These are phyloP conservation scores for Tarenaya hassleriana DNA, from an alignment of 345 rosid species.

Conservation along the genomic window DNA sequence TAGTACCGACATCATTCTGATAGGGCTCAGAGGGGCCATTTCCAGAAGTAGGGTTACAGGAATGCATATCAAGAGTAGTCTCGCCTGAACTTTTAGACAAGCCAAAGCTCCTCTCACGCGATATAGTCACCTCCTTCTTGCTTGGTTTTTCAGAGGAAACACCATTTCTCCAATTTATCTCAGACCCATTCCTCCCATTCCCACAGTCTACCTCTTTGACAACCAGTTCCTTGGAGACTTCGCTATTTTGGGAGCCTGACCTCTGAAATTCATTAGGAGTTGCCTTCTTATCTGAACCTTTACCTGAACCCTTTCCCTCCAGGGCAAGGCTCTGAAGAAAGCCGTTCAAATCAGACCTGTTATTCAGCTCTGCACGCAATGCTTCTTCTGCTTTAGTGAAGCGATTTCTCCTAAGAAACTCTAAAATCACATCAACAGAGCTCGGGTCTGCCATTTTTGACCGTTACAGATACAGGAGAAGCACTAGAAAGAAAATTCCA, in stretches of 20 bases:
- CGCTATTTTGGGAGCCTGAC: slow-evolving; percentile 35
- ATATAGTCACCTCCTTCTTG: slow-evolving; percentile 29
- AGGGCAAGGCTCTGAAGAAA: slow-evolving; percentile 45
- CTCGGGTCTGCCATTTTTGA: slow-evolving; percentile 52
- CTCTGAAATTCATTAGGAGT: slow-evolving; percentile 21
- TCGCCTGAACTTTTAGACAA: slow-evolving; percentile 43
- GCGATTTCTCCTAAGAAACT: slow-evolving; percentile 59
- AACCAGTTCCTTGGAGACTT: slow-evolving; percentile 63
- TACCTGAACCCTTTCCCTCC: slow-evolving; percentile 40
- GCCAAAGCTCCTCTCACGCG: slow-evolving; percentile 29
- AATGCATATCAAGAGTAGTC: slow-evolving; percentile 34
- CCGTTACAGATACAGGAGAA: slow-evolving; percentile 18
- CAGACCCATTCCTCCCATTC: slow-evolving; percentile 45
- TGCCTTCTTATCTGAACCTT: slow-evolving; percentile 26
- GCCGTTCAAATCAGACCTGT: slow-evolving; percentile 58
- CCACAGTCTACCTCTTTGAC: slow-evolving; percentile 86
- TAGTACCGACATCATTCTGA: slow-evolving; percentile 29
- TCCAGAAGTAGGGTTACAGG: slow-evolving; percentile 39
- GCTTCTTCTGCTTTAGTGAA: slow-evolving; percentile 91
- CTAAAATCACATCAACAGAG: slow-evolving; percentile 64
- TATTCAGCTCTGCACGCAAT: slow-evolving; percentile 63
- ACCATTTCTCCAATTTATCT: slow-evolving; percentile 43
- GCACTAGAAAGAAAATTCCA: slow-evolving; percentile 22
- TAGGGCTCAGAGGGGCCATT: slow-evolving; percentile 33
- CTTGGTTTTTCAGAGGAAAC: slow-evolving; percentile 38